A percentile compares a stretch with the other conserved stretches of the same genome.
Evolutionary conservation across 2,329 filamentous ascomycete species (phyloP).

Genomic region (Huntiella decipiens): DNA sequence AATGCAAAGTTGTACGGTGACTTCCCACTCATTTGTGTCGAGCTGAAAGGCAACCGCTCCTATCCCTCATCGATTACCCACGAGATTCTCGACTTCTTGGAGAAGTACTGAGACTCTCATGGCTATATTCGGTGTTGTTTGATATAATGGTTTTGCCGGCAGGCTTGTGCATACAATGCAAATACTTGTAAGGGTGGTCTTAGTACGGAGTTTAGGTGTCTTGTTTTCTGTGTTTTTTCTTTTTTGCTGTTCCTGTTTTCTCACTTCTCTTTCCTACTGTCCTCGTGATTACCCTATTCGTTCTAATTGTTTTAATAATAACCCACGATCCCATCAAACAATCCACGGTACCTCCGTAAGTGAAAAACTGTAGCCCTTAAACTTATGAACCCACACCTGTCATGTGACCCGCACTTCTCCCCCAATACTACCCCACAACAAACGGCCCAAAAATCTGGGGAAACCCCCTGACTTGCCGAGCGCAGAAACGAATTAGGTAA

Average conservation of each 20-base stretch:
- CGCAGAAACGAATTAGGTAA: too few species aligned
- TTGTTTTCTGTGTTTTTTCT: neutral
- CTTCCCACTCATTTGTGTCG: conserved; percentile 9
- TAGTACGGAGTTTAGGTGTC: neutral
- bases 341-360: too few species aligned
- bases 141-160: neutral
- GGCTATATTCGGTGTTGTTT: neutral
- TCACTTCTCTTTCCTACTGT: too few species aligned
- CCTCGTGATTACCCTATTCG: too few species aligned
- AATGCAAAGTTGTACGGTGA: conserved; percentile 7
- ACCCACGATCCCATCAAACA: too few species aligned
- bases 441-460: too few species aligned
- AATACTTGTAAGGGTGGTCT: neutral
- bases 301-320: too few species aligned
- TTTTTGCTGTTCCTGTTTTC: neutral
- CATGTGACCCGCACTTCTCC: too few species aligned
- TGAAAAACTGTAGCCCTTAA: too few species aligned
- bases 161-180: neutral
- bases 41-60: conserved; percentile 1
- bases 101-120: neutral
- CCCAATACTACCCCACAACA: too few species aligned
- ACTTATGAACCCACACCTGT: too few species aligned
- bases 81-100: conserved; percentile 6
- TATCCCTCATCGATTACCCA: conserved; percentile 2
- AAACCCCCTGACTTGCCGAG: too few species aligned